These are phyloP conservation scores for Fusarium irregulare DNA, from an alignment of 2,329 filamentous ascomycete genomes.

Conservation along the genomic window DNA sequence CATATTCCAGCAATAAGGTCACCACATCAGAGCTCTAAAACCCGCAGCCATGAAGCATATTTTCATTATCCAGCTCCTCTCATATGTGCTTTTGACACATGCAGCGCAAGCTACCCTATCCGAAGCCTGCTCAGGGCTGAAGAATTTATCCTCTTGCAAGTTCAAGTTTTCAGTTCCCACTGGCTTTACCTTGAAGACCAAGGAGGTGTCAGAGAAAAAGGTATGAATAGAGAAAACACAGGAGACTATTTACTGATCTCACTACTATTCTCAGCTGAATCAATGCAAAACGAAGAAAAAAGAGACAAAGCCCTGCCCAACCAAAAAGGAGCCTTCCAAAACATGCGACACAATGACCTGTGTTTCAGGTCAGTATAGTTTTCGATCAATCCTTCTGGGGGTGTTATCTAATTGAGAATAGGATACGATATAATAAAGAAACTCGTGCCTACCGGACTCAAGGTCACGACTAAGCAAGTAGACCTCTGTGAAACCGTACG, in stretches of 20 bases:
- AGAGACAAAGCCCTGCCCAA: background rate
- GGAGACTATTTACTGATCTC: background rate
- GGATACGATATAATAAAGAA: background rate
- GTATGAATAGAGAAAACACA: too few relatives aligned
- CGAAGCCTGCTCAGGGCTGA: background rate
- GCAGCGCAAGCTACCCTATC: fast-evolving
- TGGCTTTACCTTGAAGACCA: background rate
- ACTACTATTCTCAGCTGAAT: fast-evolving
- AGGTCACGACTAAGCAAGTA: background rate
- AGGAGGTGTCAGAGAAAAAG: background rate
- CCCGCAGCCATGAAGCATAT: fast-evolving
- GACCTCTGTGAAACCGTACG: background rate
- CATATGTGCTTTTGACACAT: background rate
- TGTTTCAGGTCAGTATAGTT: background rate
- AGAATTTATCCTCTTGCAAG: background rate
- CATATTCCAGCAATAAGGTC: too few relatives aligned
- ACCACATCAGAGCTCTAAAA: too few relatives aligned
- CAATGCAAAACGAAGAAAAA: background rate
- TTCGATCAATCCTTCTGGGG: fast-evolving
- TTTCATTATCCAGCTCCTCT: background rate
- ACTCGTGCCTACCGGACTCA: background rate
- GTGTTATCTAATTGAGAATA: background rate
- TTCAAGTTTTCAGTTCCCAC: background rate
- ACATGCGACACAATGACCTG: background rate
- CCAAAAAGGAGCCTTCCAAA: background rate